Base-by-base conservation (phyloP, 108 stramenopile species). In the Aureococcus anophagefferens region DNA sequence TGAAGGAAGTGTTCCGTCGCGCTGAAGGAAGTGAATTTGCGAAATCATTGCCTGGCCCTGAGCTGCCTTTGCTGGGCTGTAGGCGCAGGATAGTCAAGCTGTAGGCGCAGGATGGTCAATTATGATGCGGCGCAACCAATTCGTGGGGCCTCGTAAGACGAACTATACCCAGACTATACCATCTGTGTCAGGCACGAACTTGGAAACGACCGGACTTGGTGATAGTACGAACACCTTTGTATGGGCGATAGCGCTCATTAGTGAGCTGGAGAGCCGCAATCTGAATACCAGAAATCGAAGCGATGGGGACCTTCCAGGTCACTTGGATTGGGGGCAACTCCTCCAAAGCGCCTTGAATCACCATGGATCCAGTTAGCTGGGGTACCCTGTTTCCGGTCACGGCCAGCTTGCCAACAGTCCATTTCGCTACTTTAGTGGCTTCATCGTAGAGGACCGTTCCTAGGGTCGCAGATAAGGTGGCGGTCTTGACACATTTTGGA, bases 191-290 rank as follows among this genome's bases (percentile, higher is more conserved):
- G n/a, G n/a, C n/a, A n/a, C 51, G 51, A 37, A 96, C 84, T 79
- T 90, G 89, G 74, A 91, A 91, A 5, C 86, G 80, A 4, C 92
- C 95, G 73, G 90, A 88, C 66, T 90, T 89, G 62, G 93, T 86
- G 66, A 93, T 84, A 35, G 90, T 89, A 31, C 92, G 83, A 17
- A 96, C 94, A 14, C 94, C 96, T 82, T 98, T 99, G 92, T 96
- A 97, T 30, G 96, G 96, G 65, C 84, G 83, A 74, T 98, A 99
- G 29, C 74, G 69, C 82, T 99, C 98, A 44, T 91, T 92, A 33
- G 84, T 79, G 7, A 99, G 72, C 65, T 88, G 90, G 33, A 99
- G 81, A 0, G 94, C 95, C 45, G 89, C 85, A 62, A 99, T 92
- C 32, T 85, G 77, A 71, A 99, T 74, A 17, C 96, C 96, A 68